Evolutionary conservation across 1,284 basidiomycete species (phyloP), one percentile per base, ranked within the genome.

Genomic region (Ganoderma meredithae): DNA sequence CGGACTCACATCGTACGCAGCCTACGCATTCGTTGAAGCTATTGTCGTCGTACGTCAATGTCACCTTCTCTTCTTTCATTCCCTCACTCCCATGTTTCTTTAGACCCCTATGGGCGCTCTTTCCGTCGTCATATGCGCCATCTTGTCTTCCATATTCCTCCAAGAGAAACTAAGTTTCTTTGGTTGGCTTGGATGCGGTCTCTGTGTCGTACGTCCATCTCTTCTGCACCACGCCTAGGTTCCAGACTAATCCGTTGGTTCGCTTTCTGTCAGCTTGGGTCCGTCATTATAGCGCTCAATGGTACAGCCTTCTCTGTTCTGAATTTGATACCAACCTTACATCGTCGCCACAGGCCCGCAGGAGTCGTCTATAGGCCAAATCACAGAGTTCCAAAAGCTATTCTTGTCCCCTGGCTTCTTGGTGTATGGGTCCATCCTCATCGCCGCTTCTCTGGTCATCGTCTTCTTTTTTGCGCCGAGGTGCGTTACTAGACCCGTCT

Each of bases 81-180:
- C 31, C 47, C 22, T 44, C n/a, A 56, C 53, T 22, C 13, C 39
- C 13, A 39, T 31, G 22, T 12, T 9, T 70, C 31, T 53, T 71
- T 76, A 95, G 87, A 97, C 96, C n/a, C 97, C 97, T 1, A 88
- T 99, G 75, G 97, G 97, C 58, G 96, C 97, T 3, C 88, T 99
- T 65, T 97, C 96, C 19, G 98, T 99, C 73, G 97, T 99, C 75
- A 88, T 99, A 72, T 97, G 94, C 75, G 97, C 97, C 44, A 93
- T 98, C 36, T 84, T 99, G 25, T 97, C 96, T 12, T 96, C 95
- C 56, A 86, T 98, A 75, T 94, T 99, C 82, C 90, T 99, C 75
- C 92, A 97, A 63, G 98, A 99, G 80, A 93, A 87, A 71, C 88
- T 99, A 63, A 93, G 91, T 41, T 93, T 96, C 81, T 96, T 96